Percentiles rank a stretch among this genome's conserved stretches.
These are phyloP conservation scores for Kalmusia sp. DNA, from an alignment of 2,329 filamentous ascomycete genomes.

Conservation along the genomic window DNA sequence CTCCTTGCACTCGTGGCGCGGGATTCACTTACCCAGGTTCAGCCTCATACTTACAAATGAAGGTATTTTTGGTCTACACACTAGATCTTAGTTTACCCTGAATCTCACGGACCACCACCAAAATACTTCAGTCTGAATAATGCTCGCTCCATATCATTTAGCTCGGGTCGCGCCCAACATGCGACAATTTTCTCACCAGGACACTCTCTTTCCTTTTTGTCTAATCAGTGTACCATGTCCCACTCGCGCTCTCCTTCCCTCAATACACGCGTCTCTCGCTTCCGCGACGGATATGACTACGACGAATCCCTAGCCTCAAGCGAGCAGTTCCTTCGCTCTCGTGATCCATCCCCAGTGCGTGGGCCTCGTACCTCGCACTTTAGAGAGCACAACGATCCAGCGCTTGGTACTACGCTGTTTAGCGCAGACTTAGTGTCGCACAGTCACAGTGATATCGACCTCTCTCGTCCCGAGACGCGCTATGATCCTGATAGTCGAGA, in stretches of 20 bases:
- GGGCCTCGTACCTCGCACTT: neutral
- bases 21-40: neutral
- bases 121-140: neutral
- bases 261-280: slow-evolving; percentile 11
- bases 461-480: slow-evolving; percentile 2
- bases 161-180: neutral
- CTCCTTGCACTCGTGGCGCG: neutral
- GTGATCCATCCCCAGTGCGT: neutral
- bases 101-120: neutral
- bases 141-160: neutral
- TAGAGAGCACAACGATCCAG: neutral
- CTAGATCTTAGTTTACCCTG: neutral
- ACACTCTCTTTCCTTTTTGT: neutral
- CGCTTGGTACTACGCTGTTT: neutral
- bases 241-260: slow-evolving; percentile 1
- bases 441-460: neutral
- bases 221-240: neutral
- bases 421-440: neutral
- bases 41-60: slow-evolving; percentile 1
- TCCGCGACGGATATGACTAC: slow-evolving; percentile 6
- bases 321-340: neutral
- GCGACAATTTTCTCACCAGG: neutral
- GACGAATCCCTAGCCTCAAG: neutral
- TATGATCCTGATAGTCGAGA: neutral
- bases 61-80: neutral